Conservation (phyloP, 2,329 filamentous ascomycete species). For the Chrysosporium queenslandicum region DNA sequence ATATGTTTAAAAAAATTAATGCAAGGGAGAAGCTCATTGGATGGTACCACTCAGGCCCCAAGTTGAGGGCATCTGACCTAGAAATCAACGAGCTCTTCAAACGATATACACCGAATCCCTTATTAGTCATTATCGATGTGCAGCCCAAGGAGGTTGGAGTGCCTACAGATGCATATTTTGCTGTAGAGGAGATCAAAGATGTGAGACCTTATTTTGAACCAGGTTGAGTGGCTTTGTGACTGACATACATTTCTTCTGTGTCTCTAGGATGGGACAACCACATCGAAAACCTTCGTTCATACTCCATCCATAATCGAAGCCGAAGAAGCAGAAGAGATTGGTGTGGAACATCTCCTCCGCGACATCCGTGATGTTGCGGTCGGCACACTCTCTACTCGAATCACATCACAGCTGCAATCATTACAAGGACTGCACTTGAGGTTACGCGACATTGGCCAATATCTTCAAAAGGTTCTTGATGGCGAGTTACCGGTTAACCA, state of each 20-base stretch:
- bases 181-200: conserved; percentile 98
- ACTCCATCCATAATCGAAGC: conserved; percentile 97
- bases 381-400: conserved; percentile 87
- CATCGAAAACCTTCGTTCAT: conserved; percentile 94
- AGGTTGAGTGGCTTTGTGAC: neutral
- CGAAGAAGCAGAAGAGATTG: conserved; percentile 97
- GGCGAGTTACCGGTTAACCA: conserved; percentile 92
- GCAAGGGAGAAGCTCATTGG: conserved; percentile 97
- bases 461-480: conserved; percentile 91
- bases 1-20: conserved; percentile 99
- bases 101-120: conserved; percentile 90
- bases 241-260: neutral
- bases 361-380: conserved; percentile 98
- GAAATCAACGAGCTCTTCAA: conserved; percentile 99
- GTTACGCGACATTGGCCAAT: conserved; percentile 87
- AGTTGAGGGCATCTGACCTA: conserved; percentile 89
- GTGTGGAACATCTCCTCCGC: conserved; percentile 91
- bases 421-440: conserved; percentile 91
- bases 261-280: conserved; percentile 83
- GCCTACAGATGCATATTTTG: conserved; percentile 97
- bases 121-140: conserved; percentile 96
- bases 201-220: conserved; percentile 47
- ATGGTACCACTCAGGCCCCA: conserved; percentile 98
- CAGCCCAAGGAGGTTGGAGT: conserved; percentile 97
- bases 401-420: conserved; percentile 95